phyloP scores from a whole-genome alignment of 1,139 yeast species.

The Yamadazyma sp. region DNA sequence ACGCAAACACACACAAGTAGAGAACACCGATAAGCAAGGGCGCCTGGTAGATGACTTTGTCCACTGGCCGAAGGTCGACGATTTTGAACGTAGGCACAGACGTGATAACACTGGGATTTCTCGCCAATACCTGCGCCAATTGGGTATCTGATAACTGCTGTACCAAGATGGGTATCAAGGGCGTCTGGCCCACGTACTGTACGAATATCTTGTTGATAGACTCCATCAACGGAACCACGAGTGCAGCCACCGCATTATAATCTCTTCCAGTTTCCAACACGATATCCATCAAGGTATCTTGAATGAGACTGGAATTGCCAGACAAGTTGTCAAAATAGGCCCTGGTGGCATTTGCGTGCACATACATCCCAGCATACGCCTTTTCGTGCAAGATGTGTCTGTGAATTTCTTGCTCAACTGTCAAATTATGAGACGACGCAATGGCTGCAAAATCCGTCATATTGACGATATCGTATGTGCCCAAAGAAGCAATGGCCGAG shows the following conservation, averaged over 20 bases:
- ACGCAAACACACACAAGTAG: conserved; percentile 31
- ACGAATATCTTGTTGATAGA: conserved; percentile 16
- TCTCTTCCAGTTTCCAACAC: conserved; percentile 36
- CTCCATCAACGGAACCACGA: conserved; percentile 19
- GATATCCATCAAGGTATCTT: conserved; percentile 20
- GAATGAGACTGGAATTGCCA: conserved; percentile 17
- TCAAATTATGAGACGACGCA: conserved; percentile 21
- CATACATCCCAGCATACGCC: conserved; percentile 31
- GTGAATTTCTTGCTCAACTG: conserved; percentile 27
- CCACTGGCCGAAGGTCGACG: conserved; percentile 24
- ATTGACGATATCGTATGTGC: conserved; percentile 26
- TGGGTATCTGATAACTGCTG: conserved; percentile 21
- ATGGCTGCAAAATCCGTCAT: conserved; percentile 16
- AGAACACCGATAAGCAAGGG: conserved; percentile 34
- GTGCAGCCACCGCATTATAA: conserved; percentile 28
- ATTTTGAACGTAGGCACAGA: conserved; percentile 23
- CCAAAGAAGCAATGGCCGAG: conserved; percentile 20
- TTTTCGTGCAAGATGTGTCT: conserved; percentile 32
- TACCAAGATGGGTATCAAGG: conserved; percentile 21
- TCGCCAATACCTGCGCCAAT: conserved; percentile 14
- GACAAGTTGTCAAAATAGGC: conserved; percentile 20
- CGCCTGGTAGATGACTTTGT: conserved; percentile 26
- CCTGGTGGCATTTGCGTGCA: conserved; percentile 28
- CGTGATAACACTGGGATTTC: conserved; percentile 27
- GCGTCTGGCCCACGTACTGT: conserved; percentile 19